Base-by-base conservation (phyloP, 352 stramenopile species). In the Pythium phragmiticola region DNA sequence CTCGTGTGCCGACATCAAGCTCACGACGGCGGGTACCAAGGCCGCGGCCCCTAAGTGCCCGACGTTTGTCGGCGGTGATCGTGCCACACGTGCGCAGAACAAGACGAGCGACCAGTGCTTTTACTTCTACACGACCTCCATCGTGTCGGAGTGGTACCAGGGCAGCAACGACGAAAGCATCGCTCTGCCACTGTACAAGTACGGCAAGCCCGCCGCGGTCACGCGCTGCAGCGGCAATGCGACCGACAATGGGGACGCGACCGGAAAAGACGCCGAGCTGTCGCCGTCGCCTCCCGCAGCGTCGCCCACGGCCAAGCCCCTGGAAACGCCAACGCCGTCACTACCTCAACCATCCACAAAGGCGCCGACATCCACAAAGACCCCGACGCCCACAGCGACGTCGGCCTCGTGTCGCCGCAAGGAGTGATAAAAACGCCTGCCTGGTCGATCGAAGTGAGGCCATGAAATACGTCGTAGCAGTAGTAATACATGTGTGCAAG, bases 61-160 rank as follows among this genome's bases (percentile, higher is more conserved):
- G 14, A 61, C 56, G 17, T 70, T 70, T 45, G 49, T 61, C 6
- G 63, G 63, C 28, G 63, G 63, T 26, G 63, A 70, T 42, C 63
- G 63, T 26, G 49, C 50, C 14, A 66, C 63, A 3, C 52, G 53
- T 4, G 33, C 34, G 13, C 26, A 66, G 51, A 53, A 62, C 16
- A 66, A 70, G 28, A 46, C 41, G 7, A 50, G 48, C 39, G 51
- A 70, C 47, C 45, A 60, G 57, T 70, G 63, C 43, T 53, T 66
- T 28, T 70, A 66, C 63, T 70, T 55, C 30, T 46, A 65, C 63
- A 21, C 21, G 21, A 21, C 21, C 21, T 21, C 21, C 21, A 21
- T 21, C 21, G 21, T 21, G 21, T 21, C 21, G 21, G 21, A 21
- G 21, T 21, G 21, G 21, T 21, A 21, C 21, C 21, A 21, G 21